Conservation (phyloP, 1,284 basidiomycete species). For the Acaromyces ingoldii region DNA sequence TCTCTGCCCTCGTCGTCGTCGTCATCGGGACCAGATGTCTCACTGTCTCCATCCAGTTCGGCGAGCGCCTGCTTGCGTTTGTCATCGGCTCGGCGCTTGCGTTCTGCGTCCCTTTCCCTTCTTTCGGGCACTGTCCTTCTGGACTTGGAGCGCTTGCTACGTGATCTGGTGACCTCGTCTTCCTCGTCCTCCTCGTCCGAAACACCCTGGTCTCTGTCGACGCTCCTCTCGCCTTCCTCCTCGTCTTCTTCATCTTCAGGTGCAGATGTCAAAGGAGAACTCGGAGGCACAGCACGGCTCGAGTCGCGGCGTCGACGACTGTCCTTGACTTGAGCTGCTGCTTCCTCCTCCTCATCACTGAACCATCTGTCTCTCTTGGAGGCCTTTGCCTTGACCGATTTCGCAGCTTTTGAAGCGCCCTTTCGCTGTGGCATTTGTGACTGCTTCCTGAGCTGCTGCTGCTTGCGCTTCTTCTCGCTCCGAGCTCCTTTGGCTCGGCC, state of each 20-base stretch:
- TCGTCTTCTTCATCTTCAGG: slow-evolving; percentile 1
- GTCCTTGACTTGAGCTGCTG: background rate
- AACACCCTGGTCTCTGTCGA: too few relatives aligned
- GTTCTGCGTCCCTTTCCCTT: slow-evolving; percentile 2
- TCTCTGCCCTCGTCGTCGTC: background rate
- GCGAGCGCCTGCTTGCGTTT: background rate
- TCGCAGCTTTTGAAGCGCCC: background rate
- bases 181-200: slow-evolving; percentile 7
- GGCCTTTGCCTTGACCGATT: background rate
- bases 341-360: background rate
- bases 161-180: background rate
- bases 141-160: background rate
- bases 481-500: too few relatives aligned
- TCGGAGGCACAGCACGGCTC: background rate
- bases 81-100: background rate
- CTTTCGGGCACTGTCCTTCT: background rate
- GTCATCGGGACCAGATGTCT: background rate
- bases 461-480: slow-evolving; percentile 3
- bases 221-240: slow-evolving; percentile 4
- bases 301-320: background rate
- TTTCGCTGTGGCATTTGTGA: background rate
- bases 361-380: background rate
- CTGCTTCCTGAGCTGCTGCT: background rate
- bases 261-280: slow-evolving; percentile 10
- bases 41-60: slow-evolving; percentile 2